Evolutionary conservation across 208 protist species (phyloP).

Genomic region (Leptomonas seymouri): DNA sequence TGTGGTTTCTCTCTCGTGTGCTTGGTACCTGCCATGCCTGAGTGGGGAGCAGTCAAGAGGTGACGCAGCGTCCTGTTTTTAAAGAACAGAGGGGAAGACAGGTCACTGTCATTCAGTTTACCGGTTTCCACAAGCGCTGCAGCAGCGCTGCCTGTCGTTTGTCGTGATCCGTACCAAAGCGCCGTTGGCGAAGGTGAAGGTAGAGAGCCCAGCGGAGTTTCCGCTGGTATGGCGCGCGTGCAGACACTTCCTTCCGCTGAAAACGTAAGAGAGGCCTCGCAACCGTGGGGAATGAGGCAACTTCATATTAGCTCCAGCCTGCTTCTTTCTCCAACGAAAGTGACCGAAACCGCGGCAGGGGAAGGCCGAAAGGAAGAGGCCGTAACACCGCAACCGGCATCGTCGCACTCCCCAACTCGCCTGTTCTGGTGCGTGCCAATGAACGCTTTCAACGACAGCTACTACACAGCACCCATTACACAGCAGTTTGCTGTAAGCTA

Average conservation of each 20-base stretch:
- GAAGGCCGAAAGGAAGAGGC: background rate
- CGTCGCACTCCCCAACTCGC: background rate
- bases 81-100: too few species aligned
- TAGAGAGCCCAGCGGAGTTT: too few species aligned
- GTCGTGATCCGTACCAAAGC: too few species aligned
- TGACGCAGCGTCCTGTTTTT: too few species aligned
- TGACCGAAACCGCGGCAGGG: background rate
- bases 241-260: conserved; percentile 8
- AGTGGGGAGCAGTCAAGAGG: too few species aligned
- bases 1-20: too few species aligned
- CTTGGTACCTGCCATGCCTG: too few species aligned
- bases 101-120: too few species aligned
- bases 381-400: background rate
- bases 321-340: background rate
- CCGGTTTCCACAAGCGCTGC: too few species aligned
- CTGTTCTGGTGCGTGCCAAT: conserved; percentile 20
- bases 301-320: background rate
- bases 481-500: conserved; percentile 12
- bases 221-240: too few species aligned
- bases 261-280: background rate
- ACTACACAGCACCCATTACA: background rate
- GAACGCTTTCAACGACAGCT: conserved; percentile 3
- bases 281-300: conserved; percentile 1
- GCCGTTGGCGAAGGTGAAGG: conserved; percentile 7
- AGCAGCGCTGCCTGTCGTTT: too few species aligned